phyloP scores from a whole-genome alignment of 2,329 filamentous ascomycete genomes.

The Aspergillus quadrilineatus region DNA sequence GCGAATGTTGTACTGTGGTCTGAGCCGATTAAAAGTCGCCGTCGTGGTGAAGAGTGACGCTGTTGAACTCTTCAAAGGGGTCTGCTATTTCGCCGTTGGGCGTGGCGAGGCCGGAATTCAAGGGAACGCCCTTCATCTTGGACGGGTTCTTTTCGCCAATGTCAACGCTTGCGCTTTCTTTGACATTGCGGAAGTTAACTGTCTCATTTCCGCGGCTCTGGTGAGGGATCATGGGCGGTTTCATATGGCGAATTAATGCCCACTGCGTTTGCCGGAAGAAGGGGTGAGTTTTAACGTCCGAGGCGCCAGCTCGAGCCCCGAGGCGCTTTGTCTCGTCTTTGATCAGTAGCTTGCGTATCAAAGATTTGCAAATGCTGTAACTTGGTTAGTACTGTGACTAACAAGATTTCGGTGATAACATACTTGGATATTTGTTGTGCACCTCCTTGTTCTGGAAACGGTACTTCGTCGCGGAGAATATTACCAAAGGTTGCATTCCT shows the following conservation, averaged over 20 bases:
- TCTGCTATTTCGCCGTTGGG: conserved; percentile 79
- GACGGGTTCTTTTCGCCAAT: conserved; percentile 45
- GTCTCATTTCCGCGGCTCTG: conserved; percentile 89
- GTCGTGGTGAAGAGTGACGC: conserved; percentile 93
- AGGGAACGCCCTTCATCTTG: conserved; percentile 71
- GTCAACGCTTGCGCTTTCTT: conserved; percentile 94
- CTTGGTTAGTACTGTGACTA: conserved; percentile 3
- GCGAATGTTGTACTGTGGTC: conserved; percentile 1
- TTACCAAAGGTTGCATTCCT: conserved; percentile 97
- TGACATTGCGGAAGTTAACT: conserved; percentile 95
- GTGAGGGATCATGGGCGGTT: conserved; percentile 92
- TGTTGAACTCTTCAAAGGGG: conserved; percentile 98
- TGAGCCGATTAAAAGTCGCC: conserved; percentile 57
- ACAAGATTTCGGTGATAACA: conserved; percentile 39
- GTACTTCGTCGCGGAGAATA: conserved; percentile 91
- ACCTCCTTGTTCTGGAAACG: conserved; percentile 86
- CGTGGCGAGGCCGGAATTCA: conserved; percentile 82
- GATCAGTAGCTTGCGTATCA: conserved; percentile 94
- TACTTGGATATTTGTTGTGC: conserved; percentile 89
- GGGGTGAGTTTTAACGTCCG: conserved; percentile 91
- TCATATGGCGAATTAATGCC: conserved; percentile 96
- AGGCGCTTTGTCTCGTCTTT: conserved; percentile 95
- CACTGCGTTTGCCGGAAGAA: conserved; percentile 97
- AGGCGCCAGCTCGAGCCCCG: conserved; percentile 89
- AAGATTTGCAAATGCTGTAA: conserved; percentile 85